A percentile compares a stretch with the other conserved stretches of the same genome.
Evolutionary conservation across 805 yeast species (phyloP).

Genomic region (Maudiozyma serrabonitensis): DNA sequence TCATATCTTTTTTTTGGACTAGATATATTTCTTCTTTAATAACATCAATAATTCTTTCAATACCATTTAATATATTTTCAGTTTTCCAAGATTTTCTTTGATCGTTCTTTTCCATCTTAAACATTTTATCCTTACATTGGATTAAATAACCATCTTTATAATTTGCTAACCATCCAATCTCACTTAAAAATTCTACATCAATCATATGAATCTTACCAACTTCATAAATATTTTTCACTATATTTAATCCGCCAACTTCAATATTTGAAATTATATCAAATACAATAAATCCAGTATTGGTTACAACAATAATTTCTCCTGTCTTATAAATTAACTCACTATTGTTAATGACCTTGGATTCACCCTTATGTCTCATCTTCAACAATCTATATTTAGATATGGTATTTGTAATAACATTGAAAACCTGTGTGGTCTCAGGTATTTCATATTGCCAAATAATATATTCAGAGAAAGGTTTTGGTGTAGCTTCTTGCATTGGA

Average conservation of each 20-base stretch:
- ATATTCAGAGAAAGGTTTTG: constrained; percentile 9
- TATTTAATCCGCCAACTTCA: constrained; percentile 16
- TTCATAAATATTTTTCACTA: constrained; percentile 17
- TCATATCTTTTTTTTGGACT: constrained; percentile 11
- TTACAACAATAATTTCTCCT: constrained; percentile 22
- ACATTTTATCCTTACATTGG: constrained; percentile 8
- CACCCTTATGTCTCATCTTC: constrained; percentile 14
- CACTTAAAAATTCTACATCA: not conserved
- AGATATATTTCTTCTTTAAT: constrained; percentile 16
- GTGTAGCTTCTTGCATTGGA: constrained; percentile 13
- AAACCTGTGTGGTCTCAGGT: constrained; percentile 8
- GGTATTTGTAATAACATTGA: constrained; percentile 17
- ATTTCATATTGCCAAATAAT: constrained; percentile 22
- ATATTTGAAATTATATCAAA: constrained; percentile 24
- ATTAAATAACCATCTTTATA: constrained; percentile 20
- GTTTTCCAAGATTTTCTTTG: constrained; percentile 14
- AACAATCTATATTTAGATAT: constrained; percentile 14
- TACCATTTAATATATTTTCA: constrained; percentile 10
- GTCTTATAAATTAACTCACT: constrained; percentile 19
- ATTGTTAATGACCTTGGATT: constrained; percentile 4
- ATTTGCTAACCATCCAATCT: constrained; percentile 21
- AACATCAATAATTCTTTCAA: constrained; percentile 25
- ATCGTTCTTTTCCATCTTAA: constrained; percentile 11
- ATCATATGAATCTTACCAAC: constrained; percentile 12
- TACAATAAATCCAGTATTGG: constrained; percentile 10